Percentiles rank a stretch among this genome's conserved stretches.
Conservation (phyloP, 805 yeast genomes). For the Ogataea corticis region DNA sequence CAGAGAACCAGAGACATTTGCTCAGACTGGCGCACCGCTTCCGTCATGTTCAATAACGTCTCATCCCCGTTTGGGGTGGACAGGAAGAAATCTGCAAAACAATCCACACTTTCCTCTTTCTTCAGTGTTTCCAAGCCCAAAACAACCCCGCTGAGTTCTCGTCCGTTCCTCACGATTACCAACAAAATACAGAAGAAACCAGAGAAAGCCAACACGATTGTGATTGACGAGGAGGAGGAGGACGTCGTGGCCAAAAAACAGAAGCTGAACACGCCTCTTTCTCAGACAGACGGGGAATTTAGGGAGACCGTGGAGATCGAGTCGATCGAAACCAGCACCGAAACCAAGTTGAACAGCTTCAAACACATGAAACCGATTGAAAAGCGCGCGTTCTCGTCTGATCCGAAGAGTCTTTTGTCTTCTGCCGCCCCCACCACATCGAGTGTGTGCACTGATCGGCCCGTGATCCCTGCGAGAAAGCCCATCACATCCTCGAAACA, state of each 20-base stretch:
- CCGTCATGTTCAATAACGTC: constrained; percentile 17
- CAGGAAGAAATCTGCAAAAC: constrained; percentile 14
- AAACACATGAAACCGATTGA: constrained; percentile 27
- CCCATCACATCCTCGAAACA: constrained; percentile 15
- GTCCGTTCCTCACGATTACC: constrained; percentile 5
- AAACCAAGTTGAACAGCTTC: constrained; percentile 12
- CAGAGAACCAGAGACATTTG: too few relatives aligned
- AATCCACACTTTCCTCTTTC: constrained; percentile 21
- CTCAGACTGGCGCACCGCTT: too few relatives aligned
- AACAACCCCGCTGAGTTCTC: not conserved
- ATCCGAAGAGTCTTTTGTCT: not conserved
- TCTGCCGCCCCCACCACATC: too few relatives aligned
- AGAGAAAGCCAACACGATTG: not conserved
- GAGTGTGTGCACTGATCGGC: not conserved
- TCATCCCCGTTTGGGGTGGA: constrained; percentile 10
- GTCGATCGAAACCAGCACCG: not conserved
- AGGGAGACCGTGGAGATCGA: constrained; percentile 3
- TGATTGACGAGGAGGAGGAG: constrained; percentile 6
- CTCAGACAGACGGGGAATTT: not conserved
- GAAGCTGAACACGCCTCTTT: not conserved
- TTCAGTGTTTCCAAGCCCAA: constrained; percentile 16
- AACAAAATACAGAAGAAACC: not conserved
- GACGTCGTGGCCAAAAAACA: not conserved
- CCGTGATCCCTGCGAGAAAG: constrained; percentile 6
- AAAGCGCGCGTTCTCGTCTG: constrained; percentile 10